Conservation (phyloP, 257 asterid species). For the Rubia yunnanensis region DNA sequence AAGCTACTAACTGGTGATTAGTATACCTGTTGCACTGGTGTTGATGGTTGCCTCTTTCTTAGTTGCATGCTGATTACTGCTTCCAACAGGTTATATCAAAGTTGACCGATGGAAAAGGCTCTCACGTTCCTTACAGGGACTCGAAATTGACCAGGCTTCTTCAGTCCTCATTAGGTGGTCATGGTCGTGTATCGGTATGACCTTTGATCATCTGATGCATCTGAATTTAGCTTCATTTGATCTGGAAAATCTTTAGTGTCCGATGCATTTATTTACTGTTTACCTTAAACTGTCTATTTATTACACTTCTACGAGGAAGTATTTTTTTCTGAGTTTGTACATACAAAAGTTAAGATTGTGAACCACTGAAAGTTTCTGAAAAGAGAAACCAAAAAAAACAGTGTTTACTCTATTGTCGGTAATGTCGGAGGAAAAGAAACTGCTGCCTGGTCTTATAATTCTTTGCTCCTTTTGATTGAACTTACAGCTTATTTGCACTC, state of each 20-base stretch:
- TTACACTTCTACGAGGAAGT: neutral
- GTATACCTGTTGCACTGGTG: slow-evolving; percentile 2
- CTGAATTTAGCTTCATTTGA: neutral
- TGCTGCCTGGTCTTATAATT: neutral
- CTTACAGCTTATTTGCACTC: slow-evolving; percentile 82
- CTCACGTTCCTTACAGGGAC: slow-evolving; percentile 89
- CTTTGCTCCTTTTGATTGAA: slow-evolving; percentile 12
- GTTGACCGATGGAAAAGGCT: slow-evolving; percentile 82
- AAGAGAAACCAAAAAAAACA: neutral
- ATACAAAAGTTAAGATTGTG: neutral
- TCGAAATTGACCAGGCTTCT: slow-evolving; percentile 98
- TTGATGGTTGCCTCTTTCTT: neutral
- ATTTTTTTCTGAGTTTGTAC: neutral
- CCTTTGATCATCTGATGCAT: slow-evolving; percentile 18
- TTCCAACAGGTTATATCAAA: slow-evolving; percentile 82
- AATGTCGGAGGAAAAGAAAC: neutral
- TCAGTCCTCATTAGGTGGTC: slow-evolving; percentile 95
- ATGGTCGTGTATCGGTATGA: slow-evolving; percentile 97
- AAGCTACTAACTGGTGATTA: neutral
- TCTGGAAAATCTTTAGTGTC: neutral
- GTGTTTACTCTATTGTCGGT: neutral
- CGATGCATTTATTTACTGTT: neutral
- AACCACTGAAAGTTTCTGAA: neutral
- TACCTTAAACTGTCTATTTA: neutral
- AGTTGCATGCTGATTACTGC: slow-evolving; percentile 18